Conservation (phyloP, 176 grass and related monocot species). For the Zoysia pacifica region DNA sequence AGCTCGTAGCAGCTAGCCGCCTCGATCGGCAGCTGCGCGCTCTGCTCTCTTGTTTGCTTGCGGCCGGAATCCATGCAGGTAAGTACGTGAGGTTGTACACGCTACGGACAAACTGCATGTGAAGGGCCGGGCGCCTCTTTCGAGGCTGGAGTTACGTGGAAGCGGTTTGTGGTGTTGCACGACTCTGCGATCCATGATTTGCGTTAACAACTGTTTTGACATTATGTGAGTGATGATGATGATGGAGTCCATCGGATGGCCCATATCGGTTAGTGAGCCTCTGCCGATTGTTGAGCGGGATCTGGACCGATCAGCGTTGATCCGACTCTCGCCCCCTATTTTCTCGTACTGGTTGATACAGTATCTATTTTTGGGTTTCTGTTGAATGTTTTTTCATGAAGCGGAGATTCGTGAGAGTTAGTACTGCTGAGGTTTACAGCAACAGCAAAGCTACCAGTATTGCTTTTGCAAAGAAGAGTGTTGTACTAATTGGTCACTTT, state of each 20-base stretch:
- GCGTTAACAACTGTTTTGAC: neutral
- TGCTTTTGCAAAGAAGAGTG: neutral
- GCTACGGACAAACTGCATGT: constrained; percentile 50
- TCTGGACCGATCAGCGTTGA: neutral
- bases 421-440: neutral
- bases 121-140: constrained; percentile 31
- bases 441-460: neutral
- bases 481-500: neutral
- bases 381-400: neutral
- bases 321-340: neutral
- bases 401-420: neutral
- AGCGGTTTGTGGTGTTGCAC: constrained; percentile 11
- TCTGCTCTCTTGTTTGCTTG: constrained; percentile 25
- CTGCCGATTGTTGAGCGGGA: neutral
- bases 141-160: constrained; percentile 17
- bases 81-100: constrained; percentile 41
- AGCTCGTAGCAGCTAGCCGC: neutral
- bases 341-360: neutral
- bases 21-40: constrained; percentile 10
- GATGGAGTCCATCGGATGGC: constrained; percentile 1
- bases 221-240: neutral
- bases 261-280: neutral
- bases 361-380: no score
- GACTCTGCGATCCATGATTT: constrained; percentile 13
- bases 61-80: constrained; percentile 43